Percentiles rank a stretch among this genome's conserved stretches.
Evolutionary conservation across 2,329 filamentous ascomycete genomes (phyloP).

Genomic region (Chaetomium strumarium): DNA sequence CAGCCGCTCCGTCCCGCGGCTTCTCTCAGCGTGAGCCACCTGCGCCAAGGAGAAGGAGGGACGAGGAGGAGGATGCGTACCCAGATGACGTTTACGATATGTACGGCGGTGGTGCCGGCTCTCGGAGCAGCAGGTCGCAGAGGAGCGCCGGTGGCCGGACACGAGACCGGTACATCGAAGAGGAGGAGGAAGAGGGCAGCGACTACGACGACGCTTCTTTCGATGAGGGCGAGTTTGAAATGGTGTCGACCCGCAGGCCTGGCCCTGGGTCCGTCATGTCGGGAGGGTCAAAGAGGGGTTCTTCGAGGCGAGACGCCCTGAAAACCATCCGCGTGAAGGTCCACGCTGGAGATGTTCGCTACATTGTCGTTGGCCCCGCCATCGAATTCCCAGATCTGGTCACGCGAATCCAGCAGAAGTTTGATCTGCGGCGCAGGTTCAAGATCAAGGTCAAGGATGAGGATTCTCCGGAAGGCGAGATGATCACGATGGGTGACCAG

Average conservation of each 20-base stretch:
- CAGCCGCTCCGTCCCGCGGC: constrained; percentile 38
- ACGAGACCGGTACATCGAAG: constrained; percentile 61
- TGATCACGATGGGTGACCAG: constrained; percentile 96
- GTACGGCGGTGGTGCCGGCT: constrained; percentile 41
- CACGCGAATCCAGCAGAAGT: constrained; percentile 78
- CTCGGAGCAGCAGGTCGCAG: constrained; percentile 33
- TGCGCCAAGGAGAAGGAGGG: constrained; percentile 29
- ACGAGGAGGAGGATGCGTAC: constrained; percentile 57
- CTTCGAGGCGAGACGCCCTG: constrained; percentile 59
- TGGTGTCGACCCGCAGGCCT: constrained; percentile 55
- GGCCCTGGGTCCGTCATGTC: constrained; percentile 40
- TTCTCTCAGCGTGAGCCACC: constrained; percentile 37
- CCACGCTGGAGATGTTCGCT: constrained; percentile 83
- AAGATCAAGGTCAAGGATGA: constrained; percentile 89
- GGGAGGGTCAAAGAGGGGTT: constrained; percentile 42
- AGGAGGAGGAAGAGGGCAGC: constrained; percentile 71
- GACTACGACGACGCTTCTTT: constrained; percentile 65
- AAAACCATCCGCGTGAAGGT: constrained; percentile 86
- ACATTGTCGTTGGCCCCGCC: constrained; percentile 74
- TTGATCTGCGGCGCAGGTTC: constrained; percentile 69
- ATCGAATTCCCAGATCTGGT: constrained; percentile 73
- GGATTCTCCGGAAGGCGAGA: constrained; percentile 67
- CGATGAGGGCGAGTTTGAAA: constrained; percentile 75
- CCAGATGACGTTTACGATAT: constrained; percentile 65
- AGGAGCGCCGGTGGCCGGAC: constrained; percentile 34